A percentile compares a stretch with the other conserved stretches of the same genome.
Conservation (phyloP, 2,329 filamentous ascomycete species). For the Trichophyton verrucosum region DNA sequence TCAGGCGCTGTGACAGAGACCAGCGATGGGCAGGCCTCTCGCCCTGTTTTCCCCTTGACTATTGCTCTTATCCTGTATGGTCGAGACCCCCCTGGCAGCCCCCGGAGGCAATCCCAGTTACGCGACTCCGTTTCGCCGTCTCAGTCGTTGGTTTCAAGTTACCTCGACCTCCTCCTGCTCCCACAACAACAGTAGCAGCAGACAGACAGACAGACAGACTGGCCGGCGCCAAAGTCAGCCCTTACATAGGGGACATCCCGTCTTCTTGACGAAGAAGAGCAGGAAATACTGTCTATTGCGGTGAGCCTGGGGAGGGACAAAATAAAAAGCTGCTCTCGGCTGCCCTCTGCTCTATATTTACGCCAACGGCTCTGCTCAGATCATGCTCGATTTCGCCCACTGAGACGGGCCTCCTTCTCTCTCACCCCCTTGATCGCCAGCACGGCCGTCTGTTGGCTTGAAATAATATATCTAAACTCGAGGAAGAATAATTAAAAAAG, state of each 20-base stretch:
- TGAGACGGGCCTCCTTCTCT: not conserved
- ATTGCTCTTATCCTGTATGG: not conserved
- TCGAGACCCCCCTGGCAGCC: not conserved
- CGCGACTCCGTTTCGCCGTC: not conserved
- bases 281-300: not conserved
- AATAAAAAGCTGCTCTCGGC: too few species aligned
- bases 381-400: not conserved
- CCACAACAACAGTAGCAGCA: not conserved
- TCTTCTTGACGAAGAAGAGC: not conserved
- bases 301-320: not conserved
- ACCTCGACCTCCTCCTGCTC: not conserved
- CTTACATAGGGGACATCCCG: not conserved
- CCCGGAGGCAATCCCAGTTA: not conserved
- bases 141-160: not conserved
- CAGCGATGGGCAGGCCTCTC: not conserved
- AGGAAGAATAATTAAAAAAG: not conserved
- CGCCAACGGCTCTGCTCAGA: not conserved
- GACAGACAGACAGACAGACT: not conserved
- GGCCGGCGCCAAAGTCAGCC: not conserved
- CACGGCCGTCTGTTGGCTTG: conserved; percentile 1
- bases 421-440: not conserved
- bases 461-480: not conserved
- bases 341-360: not conserved
- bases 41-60: not conserved
- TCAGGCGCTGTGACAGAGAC: not conserved